Conservation (phyloP, 2,329 filamentous ascomycete species). For the Aspergillus glaucus region DNA sequence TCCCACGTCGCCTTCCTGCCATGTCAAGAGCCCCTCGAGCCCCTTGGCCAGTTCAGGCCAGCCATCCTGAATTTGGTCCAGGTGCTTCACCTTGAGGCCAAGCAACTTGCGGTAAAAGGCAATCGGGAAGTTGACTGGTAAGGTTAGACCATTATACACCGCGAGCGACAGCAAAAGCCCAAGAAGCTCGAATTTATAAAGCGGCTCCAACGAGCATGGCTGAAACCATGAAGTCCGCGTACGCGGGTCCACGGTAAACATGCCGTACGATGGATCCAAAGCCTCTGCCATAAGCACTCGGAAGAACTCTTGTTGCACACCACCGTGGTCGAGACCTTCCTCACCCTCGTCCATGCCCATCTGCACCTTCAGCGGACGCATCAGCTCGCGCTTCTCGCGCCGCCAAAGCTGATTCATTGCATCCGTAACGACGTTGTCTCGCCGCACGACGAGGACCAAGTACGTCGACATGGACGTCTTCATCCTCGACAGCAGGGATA, state of each 20-base stretch:
- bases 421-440: constrained; percentile 63
- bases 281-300: constrained; percentile 73
- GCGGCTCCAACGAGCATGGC: constrained; percentile 70
- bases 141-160: constrained; percentile 84
- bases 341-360: constrained; percentile 78
- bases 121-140: constrained; percentile 82
- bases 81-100: constrained; percentile 58
- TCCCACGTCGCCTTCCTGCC: constrained; percentile 73
- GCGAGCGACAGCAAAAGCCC: constrained; percentile 84
- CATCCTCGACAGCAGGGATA: constrained; percentile 57
- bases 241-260: constrained; percentile 68
- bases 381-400: constrained; percentile 70
- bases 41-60: constrained; percentile 79
- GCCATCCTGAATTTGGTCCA: constrained; percentile 75
- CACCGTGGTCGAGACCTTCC: constrained; percentile 86
- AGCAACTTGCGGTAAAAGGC: constrained; percentile 78
- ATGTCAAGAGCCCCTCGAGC: constrained; percentile 65
- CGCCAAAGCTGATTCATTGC: constrained; percentile 86
- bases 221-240: constrained; percentile 85
- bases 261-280: constrained; percentile 67
- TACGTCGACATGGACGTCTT: constrained; percentile 64
- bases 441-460: constrained; percentile 62
- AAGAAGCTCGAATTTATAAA: constrained; percentile 85
- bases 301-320: constrained; percentile 96
- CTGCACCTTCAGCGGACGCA: constrained; percentile 80